Evolutionary conservation across 208 protist genomes (phyloP).

Genomic region (Herpetomonas muscarum): DNA sequence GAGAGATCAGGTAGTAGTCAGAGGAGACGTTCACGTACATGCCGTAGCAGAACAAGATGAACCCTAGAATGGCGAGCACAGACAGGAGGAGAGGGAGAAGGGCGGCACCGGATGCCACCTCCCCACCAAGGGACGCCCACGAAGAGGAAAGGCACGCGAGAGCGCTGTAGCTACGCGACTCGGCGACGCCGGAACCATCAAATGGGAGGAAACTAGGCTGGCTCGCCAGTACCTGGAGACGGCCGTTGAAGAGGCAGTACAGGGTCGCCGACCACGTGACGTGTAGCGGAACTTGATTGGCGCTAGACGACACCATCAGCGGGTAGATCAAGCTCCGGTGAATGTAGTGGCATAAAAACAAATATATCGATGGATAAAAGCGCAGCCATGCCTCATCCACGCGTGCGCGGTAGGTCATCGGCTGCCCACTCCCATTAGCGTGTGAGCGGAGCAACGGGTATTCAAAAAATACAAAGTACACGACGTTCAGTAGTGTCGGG

Average conservation of each 20-base stretch:
- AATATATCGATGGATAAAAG: conserved; percentile 29
- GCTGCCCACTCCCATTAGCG: not conserved
- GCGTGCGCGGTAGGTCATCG: conserved; percentile 11
- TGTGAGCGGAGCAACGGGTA: conserved; percentile 36
- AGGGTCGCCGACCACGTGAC: conserved; percentile 52
- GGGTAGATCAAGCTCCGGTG: conserved; percentile 72
- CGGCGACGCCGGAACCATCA: not conserved
- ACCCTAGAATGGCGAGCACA: conserved; percentile 16
- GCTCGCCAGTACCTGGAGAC: conserved; percentile 65
- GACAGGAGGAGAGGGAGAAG: not conserved
- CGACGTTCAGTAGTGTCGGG: conserved; percentile 58
- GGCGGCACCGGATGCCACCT: too few relatives aligned
- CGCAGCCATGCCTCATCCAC: conserved; percentile 14
- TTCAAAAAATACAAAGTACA: conserved; percentile 59
- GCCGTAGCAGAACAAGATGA: conserved; percentile 40
- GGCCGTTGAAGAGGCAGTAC: conserved; percentile 80
- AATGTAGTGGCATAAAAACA: conserved; percentile 76
- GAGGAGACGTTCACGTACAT: conserved; percentile 40
- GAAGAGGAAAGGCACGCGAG: too few relatives aligned
- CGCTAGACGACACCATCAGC: conserved; percentile 22
- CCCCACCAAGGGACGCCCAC: not conserved
- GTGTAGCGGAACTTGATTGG: conserved; percentile 41
- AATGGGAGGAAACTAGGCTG: conserved; percentile 1
- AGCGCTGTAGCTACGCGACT: too few relatives aligned
- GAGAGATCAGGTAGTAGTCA: conserved; percentile 52